Percentiles rank a stretch among this genome's conserved stretches.
These are phyloP conservation scores for Zygotorulaspora danielsina DNA, from an alignment of 805 yeast species.

Conservation along the genomic window DNA sequence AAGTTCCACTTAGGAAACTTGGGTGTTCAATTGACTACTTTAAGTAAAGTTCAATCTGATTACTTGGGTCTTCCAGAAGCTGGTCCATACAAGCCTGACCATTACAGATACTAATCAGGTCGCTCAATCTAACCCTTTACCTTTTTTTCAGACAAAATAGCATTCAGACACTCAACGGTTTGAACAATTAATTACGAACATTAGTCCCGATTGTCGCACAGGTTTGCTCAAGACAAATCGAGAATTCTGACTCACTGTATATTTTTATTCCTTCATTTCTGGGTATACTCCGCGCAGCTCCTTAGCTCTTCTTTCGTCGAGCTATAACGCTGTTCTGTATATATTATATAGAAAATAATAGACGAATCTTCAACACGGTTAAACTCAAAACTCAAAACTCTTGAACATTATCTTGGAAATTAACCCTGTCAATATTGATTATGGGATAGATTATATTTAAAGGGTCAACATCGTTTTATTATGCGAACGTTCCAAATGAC, in stretches of 20 bases:
- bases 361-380: conserved; percentile 28
- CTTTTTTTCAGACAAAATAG: conserved; percentile 4
- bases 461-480: too few species aligned
- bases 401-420: too few species aligned
- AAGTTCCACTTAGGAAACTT: conserved; percentile 92
- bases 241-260: background rate
- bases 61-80: conserved; percentile 86
- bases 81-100: conserved; percentile 98
- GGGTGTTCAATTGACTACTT: conserved; percentile 79
- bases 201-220: background rate
- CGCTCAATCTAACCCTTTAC: conserved; percentile 1
- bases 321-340: conserved; percentile 7
- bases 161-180: conserved; percentile 24
- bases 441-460: too few species aligned
- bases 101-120: conserved; percentile 81
- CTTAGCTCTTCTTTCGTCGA: conserved; percentile 2
- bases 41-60: conserved; percentile 79
- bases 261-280: conserved; percentile 4
- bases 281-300: conserved; percentile 1
- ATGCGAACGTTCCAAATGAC: too few species aligned
- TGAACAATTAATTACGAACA: conserved; percentile 8
- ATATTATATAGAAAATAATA: conserved; percentile 12
- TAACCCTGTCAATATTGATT: too few species aligned
- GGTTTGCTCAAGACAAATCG: conserved; percentile 1
- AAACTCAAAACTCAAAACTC: too few species aligned